Evolutionary conservation across 768 basidiomycete genomes (phyloP).

Genomic region (Leccinum rimulosum): DNA sequence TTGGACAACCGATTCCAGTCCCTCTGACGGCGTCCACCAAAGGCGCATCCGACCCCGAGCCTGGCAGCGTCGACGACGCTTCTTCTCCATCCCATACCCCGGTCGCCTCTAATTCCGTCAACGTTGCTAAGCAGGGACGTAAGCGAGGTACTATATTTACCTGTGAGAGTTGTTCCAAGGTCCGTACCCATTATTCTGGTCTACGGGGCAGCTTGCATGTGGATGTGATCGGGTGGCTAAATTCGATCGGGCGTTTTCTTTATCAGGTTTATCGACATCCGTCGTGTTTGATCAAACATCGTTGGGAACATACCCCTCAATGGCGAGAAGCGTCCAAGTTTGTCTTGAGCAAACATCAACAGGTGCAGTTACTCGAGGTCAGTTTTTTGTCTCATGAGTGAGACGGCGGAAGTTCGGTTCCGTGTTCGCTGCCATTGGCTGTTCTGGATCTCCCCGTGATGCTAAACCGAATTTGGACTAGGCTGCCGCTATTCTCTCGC

Average conservation of each 20-base stretch:
- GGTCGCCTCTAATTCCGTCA: constrained; percentile 8
- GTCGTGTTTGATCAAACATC: constrained; percentile 93
- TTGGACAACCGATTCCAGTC: constrained; percentile 15
- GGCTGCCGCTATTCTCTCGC: constrained; percentile 94
- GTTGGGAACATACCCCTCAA: constrained; percentile 96
- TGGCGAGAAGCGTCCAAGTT: constrained; percentile 94
- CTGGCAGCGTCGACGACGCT: constrained; percentile 17
- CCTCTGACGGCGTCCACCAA: neutral
- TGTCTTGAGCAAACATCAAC: constrained; percentile 92
- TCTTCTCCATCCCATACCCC: constrained; percentile 7
- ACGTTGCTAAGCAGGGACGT: constrained; percentile 46
- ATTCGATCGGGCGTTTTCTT: neutral
- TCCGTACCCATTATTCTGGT: constrained; percentile 26
- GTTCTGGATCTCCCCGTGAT: neutral
- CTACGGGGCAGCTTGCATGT: neutral
- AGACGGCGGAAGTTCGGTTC: neutral
- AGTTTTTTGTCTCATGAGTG: neutral
- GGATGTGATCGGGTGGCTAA: constrained; percentile 7
- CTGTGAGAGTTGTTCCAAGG: constrained; percentile 96
- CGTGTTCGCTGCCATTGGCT: neutral
- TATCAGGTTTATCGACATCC: constrained; percentile 83
- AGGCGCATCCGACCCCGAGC: constrained; percentile 4
- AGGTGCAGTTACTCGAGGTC: constrained; percentile 94
- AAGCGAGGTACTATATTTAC: constrained; percentile 85
- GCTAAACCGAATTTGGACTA: constrained; percentile 29